Evolutionary conservation across 164 flowering plant species (phyloP).

Genomic region (Umbilicus rupestris): DNA sequence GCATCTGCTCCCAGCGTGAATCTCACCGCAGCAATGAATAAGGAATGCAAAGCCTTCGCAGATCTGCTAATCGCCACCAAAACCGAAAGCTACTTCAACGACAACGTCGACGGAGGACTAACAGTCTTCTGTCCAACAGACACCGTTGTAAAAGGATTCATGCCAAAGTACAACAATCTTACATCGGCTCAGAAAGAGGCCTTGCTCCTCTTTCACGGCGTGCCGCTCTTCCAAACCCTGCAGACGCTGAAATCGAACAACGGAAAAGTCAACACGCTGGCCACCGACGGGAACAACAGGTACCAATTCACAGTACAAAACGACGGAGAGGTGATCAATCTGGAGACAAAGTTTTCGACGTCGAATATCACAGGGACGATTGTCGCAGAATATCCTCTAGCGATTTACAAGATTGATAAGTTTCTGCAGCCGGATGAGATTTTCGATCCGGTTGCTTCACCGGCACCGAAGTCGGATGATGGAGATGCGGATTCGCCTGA

Average conservation of each 20-base stretch:
- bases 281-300: constrained; percentile 35
- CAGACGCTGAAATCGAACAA: constrained; percentile 38
- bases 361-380: constrained; percentile 38
- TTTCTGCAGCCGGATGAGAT: constrained; percentile 45
- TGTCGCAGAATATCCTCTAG: constrained; percentile 38
- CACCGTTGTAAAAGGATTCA: constrained; percentile 22
- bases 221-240: constrained; percentile 32
- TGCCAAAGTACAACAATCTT: constrained; percentile 37
- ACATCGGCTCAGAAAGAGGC: constrained; percentile 30
- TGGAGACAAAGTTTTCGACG: constrained; percentile 38
- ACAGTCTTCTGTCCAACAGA: constrained; percentile 48
- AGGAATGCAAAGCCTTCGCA: constrained; percentile 67
- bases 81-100: constrained; percentile 31
- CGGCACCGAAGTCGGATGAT: constrained; percentile 13
- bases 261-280: constrained; percentile 39
- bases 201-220: constrained; percentile 33
- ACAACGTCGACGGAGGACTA: constrained; percentile 33
- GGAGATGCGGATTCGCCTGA: constrained; percentile 12
- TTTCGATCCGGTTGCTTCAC: constrained; percentile 24
- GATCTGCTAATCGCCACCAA: constrained; percentile 31
- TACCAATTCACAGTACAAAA: constrained; percentile 40
- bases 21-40: constrained; percentile 37
- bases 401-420: constrained; percentile 36
- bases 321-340: constrained; percentile 35
- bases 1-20: constrained; percentile 44